A percentile compares a stretch with the other conserved stretches of the same genome.
These are phyloP conservation scores for Boletus reticuloceps DNA, from an alignment of 768 basidiomycete species.

Conservation along the genomic window DNA sequence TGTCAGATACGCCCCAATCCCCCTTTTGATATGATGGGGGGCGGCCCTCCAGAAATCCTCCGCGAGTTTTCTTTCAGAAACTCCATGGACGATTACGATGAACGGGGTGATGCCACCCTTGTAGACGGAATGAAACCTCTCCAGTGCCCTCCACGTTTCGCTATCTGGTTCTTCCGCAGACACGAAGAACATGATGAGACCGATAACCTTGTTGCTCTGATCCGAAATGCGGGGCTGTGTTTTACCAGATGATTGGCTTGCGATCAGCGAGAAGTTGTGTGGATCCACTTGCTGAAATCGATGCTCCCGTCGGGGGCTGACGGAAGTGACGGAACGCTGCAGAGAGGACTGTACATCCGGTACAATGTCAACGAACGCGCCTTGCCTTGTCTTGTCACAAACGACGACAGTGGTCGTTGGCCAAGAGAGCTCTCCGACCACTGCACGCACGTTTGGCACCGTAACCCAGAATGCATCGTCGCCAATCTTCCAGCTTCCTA, in stretches of 20 bases:
- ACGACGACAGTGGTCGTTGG: constrained; percentile 20
- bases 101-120: constrained; percentile 15
- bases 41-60: constrained; percentile 10
- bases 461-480: constrained; percentile 9
- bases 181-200: constrained; percentile 19
- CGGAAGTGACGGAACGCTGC: not conserved
- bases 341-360: constrained; percentile 8
- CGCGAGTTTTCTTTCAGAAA: constrained; percentile 5
- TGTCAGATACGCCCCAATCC: constrained; percentile 6
- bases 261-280: not conserved
- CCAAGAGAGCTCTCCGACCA: constrained; percentile 17
- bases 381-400: constrained; percentile 13
- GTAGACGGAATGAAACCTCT: constrained; percentile 12
- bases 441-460: constrained; percentile 15
- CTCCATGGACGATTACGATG: constrained; percentile 15
- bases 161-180: not conserved
- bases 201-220: not conserved
- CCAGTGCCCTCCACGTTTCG: constrained; percentile 13
- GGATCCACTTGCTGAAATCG: constrained; percentile 18
- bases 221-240: not conserved
- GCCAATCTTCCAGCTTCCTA: constrained; percentile 14
- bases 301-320: not conserved
- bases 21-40: constrained; percentile 8
- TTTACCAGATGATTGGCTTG: not conserved
- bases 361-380: constrained; percentile 6